Percentiles rank a stretch among this genome's conserved stretches.
Evolutionary conservation across 345 rosid species (phyloP).

Genomic region (Cardamine chenopodiifolia): DNA sequence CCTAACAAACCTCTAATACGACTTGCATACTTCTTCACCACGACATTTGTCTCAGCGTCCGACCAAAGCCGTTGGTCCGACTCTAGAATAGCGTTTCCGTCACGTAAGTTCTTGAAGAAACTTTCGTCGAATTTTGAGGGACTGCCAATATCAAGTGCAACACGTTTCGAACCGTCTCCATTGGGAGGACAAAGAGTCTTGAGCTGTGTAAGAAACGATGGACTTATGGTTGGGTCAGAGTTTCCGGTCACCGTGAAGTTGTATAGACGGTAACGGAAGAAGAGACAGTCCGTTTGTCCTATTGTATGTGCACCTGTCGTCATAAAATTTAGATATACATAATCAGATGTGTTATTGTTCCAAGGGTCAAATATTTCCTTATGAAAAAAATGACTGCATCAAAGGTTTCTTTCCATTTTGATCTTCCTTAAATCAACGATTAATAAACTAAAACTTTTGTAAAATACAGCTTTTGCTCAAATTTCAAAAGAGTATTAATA

Average conservation of each 20-base stretch:
- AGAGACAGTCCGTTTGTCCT: slow-evolving; percentile 70
- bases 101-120: slow-evolving; percentile 63
- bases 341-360: neutral
- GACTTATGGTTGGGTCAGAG: slow-evolving; percentile 68
- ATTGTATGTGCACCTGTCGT: slow-evolving; percentile 65
- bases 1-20: slow-evolving; percentile 61
- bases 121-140: slow-evolving; percentile 55
- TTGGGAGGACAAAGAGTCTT: slow-evolving; percentile 59
- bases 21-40: slow-evolving; percentile 61
- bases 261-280: slow-evolving; percentile 69
- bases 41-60: slow-evolving; percentile 49
- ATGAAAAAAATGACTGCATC: neutral
- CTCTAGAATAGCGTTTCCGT: slow-evolving; percentile 68
- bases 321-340: neutral
- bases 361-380: neutral
- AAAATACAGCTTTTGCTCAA: neutral
- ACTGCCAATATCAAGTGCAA: slow-evolving; percentile 62
- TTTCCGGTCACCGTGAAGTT: slow-evolving; percentile 67
- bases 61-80: slow-evolving; percentile 79
- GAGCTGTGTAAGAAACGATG: slow-evolving; percentile 57
- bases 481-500: neutral
- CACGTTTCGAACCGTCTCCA: slow-evolving; percentile 61
- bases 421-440: neutral
- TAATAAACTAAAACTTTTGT: neutral
- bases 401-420: neutral